These are phyloP conservation scores for Leccinum uliginosum DNA, from an alignment of 768 basidiomycete species.

Conservation along the genomic window DNA sequence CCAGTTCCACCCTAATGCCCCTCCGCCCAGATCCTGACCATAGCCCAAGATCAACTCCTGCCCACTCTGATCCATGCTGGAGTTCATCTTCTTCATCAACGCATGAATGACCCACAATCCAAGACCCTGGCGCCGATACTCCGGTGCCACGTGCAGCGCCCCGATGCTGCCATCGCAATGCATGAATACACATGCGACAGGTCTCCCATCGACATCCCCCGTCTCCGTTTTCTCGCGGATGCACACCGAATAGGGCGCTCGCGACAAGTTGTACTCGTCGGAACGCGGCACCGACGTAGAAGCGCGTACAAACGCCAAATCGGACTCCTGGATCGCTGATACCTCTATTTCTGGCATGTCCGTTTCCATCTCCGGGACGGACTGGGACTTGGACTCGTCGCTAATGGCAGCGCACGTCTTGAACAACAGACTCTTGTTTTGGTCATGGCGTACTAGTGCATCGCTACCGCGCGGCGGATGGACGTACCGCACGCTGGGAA, in stretches of 20 bases:
- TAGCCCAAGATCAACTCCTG: not conserved
- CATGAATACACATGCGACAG: constrained; percentile 15
- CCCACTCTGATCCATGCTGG: not conserved
- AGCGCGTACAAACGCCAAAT: constrained; percentile 12
- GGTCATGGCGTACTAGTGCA: not conserved
- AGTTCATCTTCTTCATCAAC: constrained; percentile 9
- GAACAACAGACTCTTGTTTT: not conserved
- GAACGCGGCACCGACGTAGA: constrained; percentile 13
- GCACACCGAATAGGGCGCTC: constrained; percentile 20
- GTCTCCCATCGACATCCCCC: not conserved
- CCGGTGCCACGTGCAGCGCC: constrained; percentile 6
- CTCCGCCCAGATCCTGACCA: constrained; percentile 16
- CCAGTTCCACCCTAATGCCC: constrained; percentile 24
- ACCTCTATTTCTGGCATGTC: too few species aligned
- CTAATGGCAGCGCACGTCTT: too few species aligned
- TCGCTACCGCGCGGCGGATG: not conserved
- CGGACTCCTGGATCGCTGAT: constrained; percentile 10
- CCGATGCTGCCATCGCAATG: constrained; percentile 22
- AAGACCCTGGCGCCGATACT: constrained; percentile 9
- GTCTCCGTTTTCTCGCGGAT: constrained; percentile 5
- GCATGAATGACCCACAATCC: constrained; percentile 9
- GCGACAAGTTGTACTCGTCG: constrained; percentile 18
- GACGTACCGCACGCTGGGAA: not conserved
- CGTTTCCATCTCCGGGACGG: not conserved
- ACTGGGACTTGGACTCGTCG: not conserved